Conservation (phyloP, 768 basidiomycete species). For the Phylloporus sp. region DNA sequence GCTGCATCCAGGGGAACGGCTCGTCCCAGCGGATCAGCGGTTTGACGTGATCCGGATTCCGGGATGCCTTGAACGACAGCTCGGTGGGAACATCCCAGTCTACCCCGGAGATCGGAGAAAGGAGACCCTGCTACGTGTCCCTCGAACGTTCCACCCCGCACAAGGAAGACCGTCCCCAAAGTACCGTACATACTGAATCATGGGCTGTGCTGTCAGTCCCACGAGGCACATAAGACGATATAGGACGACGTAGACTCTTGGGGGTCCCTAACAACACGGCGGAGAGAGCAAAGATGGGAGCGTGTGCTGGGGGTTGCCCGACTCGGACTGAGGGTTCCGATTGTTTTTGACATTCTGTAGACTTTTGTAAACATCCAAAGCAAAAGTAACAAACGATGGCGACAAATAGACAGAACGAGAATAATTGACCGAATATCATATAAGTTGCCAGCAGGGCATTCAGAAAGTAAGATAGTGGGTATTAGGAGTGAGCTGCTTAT, state of each 20-base stretch:
- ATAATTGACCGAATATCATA: conserved; percentile 27
- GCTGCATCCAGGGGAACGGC: not conserved
- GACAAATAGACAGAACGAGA: not conserved
- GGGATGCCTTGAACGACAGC: not conserved
- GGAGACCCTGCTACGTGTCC: not conserved
- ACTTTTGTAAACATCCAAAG: too few relatives aligned
- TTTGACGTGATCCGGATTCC: not conserved
- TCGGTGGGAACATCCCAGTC: not conserved
- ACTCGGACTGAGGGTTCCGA: too few relatives aligned
- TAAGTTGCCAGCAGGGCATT: not conserved
- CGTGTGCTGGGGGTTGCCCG: too few relatives aligned
- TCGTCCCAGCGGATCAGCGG: not conserved
- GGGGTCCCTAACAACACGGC: too few relatives aligned
- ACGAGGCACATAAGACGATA: not conserved
- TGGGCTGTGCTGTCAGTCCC: not conserved
- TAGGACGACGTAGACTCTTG: too few relatives aligned
- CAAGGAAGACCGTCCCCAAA: not conserved
- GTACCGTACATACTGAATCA: not conserved
- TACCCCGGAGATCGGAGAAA: too few relatives aligned
- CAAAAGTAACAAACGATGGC: not conserved
- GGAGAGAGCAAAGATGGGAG: too few relatives aligned
- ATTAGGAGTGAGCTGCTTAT: not conserved
- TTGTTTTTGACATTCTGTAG: too few relatives aligned
- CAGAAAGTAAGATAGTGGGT: not conserved
- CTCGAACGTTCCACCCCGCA: not conserved